Conservation (phyloP, 176 grass and related monocot genomes). For the Zea mays region Zm-B73-REFERENCE-NAM-5.0 NC_050102.1:137420501-137421000, state of each 20-base stretch:
- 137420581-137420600: background rate
- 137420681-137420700: constrained; percentile 30
- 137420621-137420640: constrained; percentile 61
- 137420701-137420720: constrained; percentile 52
- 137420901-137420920: constrained; percentile 20
- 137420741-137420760: constrained; percentile 69
- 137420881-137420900: constrained; percentile 36
- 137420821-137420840: constrained; percentile 1
- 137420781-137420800: constrained; percentile 52
- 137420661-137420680: constrained; percentile 34
- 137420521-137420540: constrained; percentile 33
- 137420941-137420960: constrained; percentile 17
- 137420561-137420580: background rate
- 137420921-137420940: constrained; percentile 24
- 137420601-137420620: constrained; percentile 1
- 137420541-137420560: background rate
- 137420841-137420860: too few relatives aligned
- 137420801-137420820: constrained; percentile 18
- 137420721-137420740: constrained; percentile 20
- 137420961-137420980: background rate
- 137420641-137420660: constrained; percentile 42
- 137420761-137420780: constrained; percentile 62
- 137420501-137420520: constrained; percentile 54
- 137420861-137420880: constrained; percentile 21
- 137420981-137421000: background rate